Percentiles rank a stretch among this genome's conserved stretches.
phyloP scores from a whole-genome alignment of 2,329 filamentous ascomycete species.

The Nemania abortiva region DNA sequence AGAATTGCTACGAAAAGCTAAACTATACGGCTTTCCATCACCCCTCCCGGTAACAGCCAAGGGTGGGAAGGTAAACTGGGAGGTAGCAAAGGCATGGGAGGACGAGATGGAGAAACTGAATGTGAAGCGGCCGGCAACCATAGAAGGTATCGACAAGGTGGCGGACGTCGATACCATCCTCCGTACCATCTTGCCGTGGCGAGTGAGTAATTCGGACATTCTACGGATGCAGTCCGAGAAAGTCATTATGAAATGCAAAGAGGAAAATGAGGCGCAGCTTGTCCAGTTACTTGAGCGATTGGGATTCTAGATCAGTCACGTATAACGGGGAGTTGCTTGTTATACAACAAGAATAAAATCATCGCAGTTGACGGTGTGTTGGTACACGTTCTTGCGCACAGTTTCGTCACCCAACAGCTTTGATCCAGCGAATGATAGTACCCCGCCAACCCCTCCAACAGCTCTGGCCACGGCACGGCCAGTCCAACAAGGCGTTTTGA shows the following conservation, averaged over 20 bases:
- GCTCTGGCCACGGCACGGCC: no score
- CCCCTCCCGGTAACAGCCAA: slow-evolving; percentile 22
- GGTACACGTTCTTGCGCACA: no score
- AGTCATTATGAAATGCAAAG: slow-evolving; percentile 26
- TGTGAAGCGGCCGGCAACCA: slow-evolving; percentile 31
- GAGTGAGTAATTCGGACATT: slow-evolving; percentile 36
- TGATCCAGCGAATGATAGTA: no score
- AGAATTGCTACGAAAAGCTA: slow-evolving; percentile 21
- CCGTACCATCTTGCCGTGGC: slow-evolving; percentile 35
- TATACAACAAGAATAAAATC: background rate
- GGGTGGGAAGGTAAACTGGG: slow-evolving; percentile 28
- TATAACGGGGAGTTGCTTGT: background rate
- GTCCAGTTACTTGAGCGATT: slow-evolving; percentile 22
- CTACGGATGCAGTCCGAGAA: slow-evolving; percentile 31
- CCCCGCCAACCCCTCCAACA: no score
- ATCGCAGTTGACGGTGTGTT: no score
- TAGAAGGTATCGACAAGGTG: slow-evolving; percentile 36
- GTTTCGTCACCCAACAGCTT: no score
- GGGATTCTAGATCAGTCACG: slow-evolving; percentile 21
- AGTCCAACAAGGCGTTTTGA: no score
- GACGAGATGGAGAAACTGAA: slow-evolving; percentile 36
- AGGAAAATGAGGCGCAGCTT: slow-evolving; percentile 29
- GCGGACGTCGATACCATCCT: slow-evolving; percentile 39
- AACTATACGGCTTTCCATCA: slow-evolving; percentile 30
- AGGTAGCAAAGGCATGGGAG: slow-evolving; percentile 34